These are phyloP conservation scores for Tylopilus sp. DNA, from an alignment of 1,284 basidiomycete genomes.

Conservation along the genomic window DNA sequence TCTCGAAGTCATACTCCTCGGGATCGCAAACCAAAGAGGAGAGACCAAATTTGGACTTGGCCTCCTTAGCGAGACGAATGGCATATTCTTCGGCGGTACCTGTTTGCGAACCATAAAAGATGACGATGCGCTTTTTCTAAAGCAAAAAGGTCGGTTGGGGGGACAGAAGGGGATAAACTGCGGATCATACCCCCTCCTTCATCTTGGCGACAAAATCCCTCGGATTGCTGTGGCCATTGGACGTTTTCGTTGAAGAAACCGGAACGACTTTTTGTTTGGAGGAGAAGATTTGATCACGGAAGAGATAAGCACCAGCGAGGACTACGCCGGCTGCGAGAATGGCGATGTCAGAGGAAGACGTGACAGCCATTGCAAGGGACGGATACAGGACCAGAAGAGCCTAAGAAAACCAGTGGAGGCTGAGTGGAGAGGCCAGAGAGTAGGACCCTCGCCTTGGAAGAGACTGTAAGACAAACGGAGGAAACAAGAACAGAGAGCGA, in stretches of 20 bases:
- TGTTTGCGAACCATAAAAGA: conserved; percentile 96
- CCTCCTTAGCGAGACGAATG: conserved; percentile 90
- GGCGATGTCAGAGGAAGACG: conserved; percentile 59
- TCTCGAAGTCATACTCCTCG: conserved; percentile 97
- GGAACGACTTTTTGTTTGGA: conserved; percentile 56
- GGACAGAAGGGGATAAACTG: background rate
- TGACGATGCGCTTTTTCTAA: conserved; percentile 91
- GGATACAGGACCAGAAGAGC: background rate
- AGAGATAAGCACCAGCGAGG: conserved; percentile 72
- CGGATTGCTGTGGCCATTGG: conserved; percentile 73
- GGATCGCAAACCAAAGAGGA: conserved; percentile 93
- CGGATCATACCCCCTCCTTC: conserved; percentile 71
- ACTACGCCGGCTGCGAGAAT: conserved; percentile 68
- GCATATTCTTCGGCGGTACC: conserved; percentile 97
- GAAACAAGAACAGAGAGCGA: conserved; percentile 19
- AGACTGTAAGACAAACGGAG: conserved; percentile 6
- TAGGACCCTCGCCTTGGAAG: background rate
- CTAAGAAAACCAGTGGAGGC: background rate
- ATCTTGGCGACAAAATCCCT: conserved; percentile 89
- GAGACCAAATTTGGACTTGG: conserved; percentile 90
- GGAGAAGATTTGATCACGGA: conserved; percentile 71
- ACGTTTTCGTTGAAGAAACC: conserved; percentile 41
- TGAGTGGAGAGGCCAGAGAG: background rate
- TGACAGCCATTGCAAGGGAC: conserved; percentile 28
- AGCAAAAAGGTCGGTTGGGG: conserved; percentile 9